Conservation (phyloP, 345 rosid species). For the Iberis pinnata region DNA sequence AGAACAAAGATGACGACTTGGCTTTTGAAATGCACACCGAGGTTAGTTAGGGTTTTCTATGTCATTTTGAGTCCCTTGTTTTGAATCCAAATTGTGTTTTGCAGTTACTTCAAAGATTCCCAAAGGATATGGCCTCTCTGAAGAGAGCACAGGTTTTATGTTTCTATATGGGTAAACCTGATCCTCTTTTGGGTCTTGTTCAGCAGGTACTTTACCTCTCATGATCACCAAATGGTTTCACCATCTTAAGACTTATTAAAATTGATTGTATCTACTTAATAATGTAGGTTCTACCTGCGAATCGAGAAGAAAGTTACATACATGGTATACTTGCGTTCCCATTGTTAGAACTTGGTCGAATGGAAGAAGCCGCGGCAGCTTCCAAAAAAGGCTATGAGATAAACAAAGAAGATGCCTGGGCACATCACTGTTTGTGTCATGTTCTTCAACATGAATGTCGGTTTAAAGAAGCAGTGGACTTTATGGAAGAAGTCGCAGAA, state of each 20-base stretch:
- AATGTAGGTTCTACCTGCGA: conserved; percentile 55
- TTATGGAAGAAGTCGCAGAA: conserved; percentile 65
- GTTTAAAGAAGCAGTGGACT: conserved; percentile 76
- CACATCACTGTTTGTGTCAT: conserved; percentile 91
- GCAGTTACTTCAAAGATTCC: conserved; percentile 65
- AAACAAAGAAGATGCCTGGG: conserved; percentile 66
- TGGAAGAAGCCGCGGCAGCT: conserved; percentile 74
- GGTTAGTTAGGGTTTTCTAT: conserved; percentile 32
- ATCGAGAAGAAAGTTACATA: conserved; percentile 55
- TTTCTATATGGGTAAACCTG: conserved; percentile 74
- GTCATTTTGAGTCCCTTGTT: conserved; percentile 1
- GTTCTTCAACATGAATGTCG: conserved; percentile 70
- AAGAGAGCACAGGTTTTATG: conserved; percentile 68
- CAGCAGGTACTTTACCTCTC: conserved; percentile 45
- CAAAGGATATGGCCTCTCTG: conserved; percentile 61
- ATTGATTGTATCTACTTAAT: neutral
- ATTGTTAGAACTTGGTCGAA: conserved; percentile 71
- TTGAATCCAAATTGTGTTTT: conserved; percentile 18
- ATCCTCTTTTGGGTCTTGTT: conserved; percentile 51
- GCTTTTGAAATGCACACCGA: conserved; percentile 57
- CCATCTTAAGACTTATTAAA: neutral
- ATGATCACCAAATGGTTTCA: neutral
- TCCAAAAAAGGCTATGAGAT: conserved; percentile 68
- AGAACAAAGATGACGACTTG: conserved; percentile 57
- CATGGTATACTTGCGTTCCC: conserved; percentile 88